Percentiles rank a stretch among this genome's conserved stretches.
phyloP scores from a whole-genome alignment of 1,284 basidiomycete genomes.

The Heterobasidion irregulare region DNA sequence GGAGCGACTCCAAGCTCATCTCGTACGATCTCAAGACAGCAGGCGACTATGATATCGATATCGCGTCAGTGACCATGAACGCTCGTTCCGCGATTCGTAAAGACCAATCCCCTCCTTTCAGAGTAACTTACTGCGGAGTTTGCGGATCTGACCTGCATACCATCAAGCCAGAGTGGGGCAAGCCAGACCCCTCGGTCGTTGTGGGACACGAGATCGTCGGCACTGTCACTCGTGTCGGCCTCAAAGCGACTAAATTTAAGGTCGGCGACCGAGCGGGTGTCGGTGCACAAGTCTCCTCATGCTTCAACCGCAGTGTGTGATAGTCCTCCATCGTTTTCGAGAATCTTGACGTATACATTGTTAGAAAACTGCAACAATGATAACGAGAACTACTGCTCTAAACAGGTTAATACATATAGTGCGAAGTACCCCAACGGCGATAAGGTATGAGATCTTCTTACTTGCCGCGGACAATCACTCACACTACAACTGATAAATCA shows the following conservation, averaged over 20 bases:
- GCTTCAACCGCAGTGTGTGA: slow-evolving; percentile 34
- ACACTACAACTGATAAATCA: neutral
- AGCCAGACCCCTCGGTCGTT: slow-evolving; percentile 30
- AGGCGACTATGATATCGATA: slow-evolving; percentile 25
- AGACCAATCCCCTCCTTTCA: neutral
- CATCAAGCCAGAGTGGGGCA: slow-evolving; percentile 40
- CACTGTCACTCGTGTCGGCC: slow-evolving; percentile 44
- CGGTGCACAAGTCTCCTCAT: slow-evolving; percentile 50
- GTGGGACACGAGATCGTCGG: slow-evolving; percentile 58
- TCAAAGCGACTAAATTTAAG: slow-evolving; percentile 48
- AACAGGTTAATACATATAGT: slow-evolving; percentile 25
- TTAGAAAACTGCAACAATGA: slow-evolving; percentile 37
- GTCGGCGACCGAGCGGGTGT: slow-evolving; percentile 59
- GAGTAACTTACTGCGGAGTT: slow-evolving; percentile 28
- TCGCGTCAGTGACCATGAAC: slow-evolving; percentile 12
- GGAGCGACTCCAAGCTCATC: slow-evolving; percentile 34
- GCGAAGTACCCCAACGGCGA: slow-evolving; percentile 40
- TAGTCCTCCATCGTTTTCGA: neutral
- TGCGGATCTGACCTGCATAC: slow-evolving; percentile 51
- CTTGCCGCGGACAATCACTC: neutral
- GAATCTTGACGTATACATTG: neutral
- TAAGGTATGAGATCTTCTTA: neutral
- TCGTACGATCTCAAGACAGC: slow-evolving; percentile 24
- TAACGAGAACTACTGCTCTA: slow-evolving; percentile 46
- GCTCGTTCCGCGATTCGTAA: neutral